Conservation (phyloP, 2,329 filamentous ascomycete species). For the Beauveria scarabaeidicola region DNA sequence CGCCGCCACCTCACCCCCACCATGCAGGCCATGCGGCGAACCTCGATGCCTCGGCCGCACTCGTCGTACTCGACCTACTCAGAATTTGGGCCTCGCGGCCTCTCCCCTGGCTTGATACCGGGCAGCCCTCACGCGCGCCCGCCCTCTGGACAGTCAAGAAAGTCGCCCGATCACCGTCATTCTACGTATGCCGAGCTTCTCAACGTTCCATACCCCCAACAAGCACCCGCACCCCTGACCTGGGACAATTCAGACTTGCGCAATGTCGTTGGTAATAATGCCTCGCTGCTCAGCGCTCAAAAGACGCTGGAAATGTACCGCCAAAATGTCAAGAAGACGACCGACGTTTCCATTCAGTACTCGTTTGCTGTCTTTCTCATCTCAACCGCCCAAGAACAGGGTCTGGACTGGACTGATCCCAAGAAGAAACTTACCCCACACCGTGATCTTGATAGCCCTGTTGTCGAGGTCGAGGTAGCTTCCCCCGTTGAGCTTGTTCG, state of each 20-base stretch:
- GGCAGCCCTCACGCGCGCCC: conserved; percentile 36
- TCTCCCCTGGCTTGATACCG: conserved; percentile 44
- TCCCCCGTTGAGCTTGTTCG: conserved; percentile 63
- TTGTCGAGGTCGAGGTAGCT: conserved; percentile 36
- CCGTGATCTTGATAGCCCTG: conserved; percentile 39
- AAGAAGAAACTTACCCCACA: conserved; percentile 37
- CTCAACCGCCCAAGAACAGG: conserved; percentile 75
- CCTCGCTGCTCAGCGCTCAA: conserved; percentile 80
- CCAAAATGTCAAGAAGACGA: conserved; percentile 94
- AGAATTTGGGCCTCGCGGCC: conserved; percentile 56
- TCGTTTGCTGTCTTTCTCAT: conserved; percentile 95
- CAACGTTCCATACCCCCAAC: conserved; percentile 71
- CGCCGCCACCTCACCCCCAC: conserved; percentile 57
- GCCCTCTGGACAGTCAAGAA: conserved; percentile 42
- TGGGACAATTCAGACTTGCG: conserved; percentile 78
- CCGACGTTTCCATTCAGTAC: conserved; percentile 82
- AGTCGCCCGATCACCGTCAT: conserved; percentile 46
- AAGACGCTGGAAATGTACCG: conserved; percentile 98
- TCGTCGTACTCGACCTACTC: conserved; percentile 71
- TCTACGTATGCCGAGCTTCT: conserved; percentile 52
- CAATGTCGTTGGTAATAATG: conserved; percentile 75
- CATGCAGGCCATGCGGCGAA: conserved; percentile 44
- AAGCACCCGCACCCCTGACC: conserved; percentile 54
- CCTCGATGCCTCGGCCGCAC: conserved; percentile 57
- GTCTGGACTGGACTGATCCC: conserved; percentile 43